Conservation (phyloP, 257 asterid genomes). For the Ballota nigra region DNA sequence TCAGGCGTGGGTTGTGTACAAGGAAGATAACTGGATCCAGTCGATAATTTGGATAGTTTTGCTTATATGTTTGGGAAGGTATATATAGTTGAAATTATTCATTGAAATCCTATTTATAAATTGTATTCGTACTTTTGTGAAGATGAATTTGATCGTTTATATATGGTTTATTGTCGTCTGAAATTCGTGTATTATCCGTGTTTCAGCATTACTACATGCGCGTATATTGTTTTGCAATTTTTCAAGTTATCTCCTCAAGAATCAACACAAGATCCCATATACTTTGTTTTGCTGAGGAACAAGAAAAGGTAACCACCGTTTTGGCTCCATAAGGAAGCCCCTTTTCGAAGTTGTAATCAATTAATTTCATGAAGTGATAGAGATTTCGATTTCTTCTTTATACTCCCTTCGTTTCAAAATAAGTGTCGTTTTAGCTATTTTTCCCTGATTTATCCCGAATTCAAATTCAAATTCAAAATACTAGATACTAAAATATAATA, state of each 20-base stretch:
- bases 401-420: too few species aligned
- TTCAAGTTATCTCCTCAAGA: conserved; percentile 63
- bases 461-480: too few species aligned
- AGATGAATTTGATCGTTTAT: not conserved
- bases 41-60: conserved; percentile 53
- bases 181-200: conserved; percentile 10
- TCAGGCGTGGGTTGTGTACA: conserved; percentile 77
- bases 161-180: conserved; percentile 2
- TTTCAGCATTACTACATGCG: conserved; percentile 79
- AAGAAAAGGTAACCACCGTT: conserved; percentile 49
- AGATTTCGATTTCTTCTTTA: not conserved
- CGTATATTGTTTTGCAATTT: conserved; percentile 65
- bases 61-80: conserved; percentile 81
- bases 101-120: not conserved
- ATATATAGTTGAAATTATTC: conserved; percentile 18
- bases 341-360: not conserved
- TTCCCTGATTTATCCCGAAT: too few species aligned
- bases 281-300: conserved; percentile 58
- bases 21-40: conserved; percentile 65
- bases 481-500: too few species aligned
- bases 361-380: not conserved
- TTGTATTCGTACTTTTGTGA: not conserved
- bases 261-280: conserved; percentile 67
- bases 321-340: not conserved
- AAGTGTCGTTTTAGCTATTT: too few species aligned